Evolutionary conservation across 2,329 filamentous ascomycete genomes (phyloP).

Genomic region (Aspergillus piperis): DNA sequence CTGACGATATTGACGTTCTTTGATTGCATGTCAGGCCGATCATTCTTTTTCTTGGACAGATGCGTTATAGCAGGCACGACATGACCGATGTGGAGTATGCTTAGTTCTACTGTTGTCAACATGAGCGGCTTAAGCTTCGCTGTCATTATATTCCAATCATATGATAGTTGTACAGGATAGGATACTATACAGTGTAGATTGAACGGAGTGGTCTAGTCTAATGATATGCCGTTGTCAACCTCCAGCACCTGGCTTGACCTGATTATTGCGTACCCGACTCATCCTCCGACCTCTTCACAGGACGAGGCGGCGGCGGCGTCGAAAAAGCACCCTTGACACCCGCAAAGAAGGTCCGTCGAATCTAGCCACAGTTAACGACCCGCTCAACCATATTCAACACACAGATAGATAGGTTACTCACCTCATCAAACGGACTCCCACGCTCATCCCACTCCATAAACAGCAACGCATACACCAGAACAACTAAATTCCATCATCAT

Average conservation of each 20-base stretch:
- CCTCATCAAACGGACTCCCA: constrained; percentile 44
- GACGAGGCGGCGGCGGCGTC: constrained; percentile 32
- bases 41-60: constrained; percentile 15
- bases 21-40: constrained; percentile 16
- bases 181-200: not conserved
- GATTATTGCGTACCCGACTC: constrained; percentile 11
- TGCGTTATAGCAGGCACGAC: constrained; percentile 15
- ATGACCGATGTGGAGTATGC: constrained; percentile 18
- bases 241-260: not conserved
- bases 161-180: not conserved
- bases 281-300: constrained; percentile 25
- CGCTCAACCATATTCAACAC: not conserved
- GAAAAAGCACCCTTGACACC: constrained; percentile 36
- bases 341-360: constrained; percentile 38
- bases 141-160: not conserved
- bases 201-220: not conserved
- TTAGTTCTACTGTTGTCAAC: not conserved
- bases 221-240: no score
- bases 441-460: constrained; percentile 49
- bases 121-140: not conserved
- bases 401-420: constrained; percentile 21
- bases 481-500: constrained; percentile 30
- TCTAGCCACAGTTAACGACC: constrained; percentile 24
- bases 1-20: constrained; percentile 17
- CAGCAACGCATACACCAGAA: constrained; percentile 45